These are phyloP conservation scores for Omphalotus olearius DNA, from an alignment of 1,284 basidiomycete genomes.

Conservation along the genomic window DNA sequence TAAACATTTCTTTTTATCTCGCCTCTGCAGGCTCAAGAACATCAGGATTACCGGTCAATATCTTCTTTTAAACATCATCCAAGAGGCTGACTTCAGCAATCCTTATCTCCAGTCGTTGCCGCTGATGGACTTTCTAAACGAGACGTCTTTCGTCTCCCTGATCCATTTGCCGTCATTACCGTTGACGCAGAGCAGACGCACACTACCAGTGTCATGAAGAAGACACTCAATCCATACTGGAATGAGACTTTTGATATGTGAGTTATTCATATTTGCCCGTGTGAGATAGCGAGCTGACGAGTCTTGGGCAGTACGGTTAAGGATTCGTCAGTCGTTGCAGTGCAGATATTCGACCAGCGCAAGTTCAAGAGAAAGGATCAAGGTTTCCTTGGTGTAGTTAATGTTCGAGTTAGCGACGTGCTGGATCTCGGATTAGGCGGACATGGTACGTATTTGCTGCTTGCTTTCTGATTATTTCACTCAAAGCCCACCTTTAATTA, in stretches of 20 bases:
- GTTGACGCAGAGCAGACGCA: slow-evolving; percentile 94
- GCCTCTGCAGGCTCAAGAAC: slow-evolving; percentile 43
- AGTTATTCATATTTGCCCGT: slow-evolving; percentile 1
- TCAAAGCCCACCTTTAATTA: slow-evolving; percentile 11
- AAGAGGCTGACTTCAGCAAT: not conserved
- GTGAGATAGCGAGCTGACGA: slow-evolving; percentile 6
- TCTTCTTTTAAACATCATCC: not conserved
- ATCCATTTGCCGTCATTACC: slow-evolving; percentile 93
- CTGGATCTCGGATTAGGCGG: slow-evolving; percentile 86
- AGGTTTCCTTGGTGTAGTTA: slow-evolving; percentile 92
- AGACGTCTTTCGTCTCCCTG: slow-evolving; percentile 88
- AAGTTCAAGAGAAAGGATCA: slow-evolving; percentile 96
- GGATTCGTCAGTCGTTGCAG: slow-evolving; percentile 87
- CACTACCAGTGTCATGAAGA: slow-evolving; percentile 88
- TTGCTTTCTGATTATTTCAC: not conserved
- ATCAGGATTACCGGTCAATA: slow-evolving; percentile 55
- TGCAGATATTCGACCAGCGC: slow-evolving; percentile 96
- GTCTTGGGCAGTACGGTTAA: slow-evolving; percentile 66
- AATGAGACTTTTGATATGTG: slow-evolving; percentile 92
- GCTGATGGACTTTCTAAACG: slow-evolving; percentile 87
- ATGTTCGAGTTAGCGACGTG: slow-evolving; percentile 86
- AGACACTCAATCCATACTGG: slow-evolving; percentile 91
- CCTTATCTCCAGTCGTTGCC: slow-evolving; percentile 64
- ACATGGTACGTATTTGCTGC: slow-evolving; percentile 58
- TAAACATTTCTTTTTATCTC: slow-evolving; percentile 13